Evolutionary conservation across 2,329 filamentous ascomycete genomes (phyloP).

Genomic region (Ophiognomonia clavigignenti-juglandacearum): DNA sequence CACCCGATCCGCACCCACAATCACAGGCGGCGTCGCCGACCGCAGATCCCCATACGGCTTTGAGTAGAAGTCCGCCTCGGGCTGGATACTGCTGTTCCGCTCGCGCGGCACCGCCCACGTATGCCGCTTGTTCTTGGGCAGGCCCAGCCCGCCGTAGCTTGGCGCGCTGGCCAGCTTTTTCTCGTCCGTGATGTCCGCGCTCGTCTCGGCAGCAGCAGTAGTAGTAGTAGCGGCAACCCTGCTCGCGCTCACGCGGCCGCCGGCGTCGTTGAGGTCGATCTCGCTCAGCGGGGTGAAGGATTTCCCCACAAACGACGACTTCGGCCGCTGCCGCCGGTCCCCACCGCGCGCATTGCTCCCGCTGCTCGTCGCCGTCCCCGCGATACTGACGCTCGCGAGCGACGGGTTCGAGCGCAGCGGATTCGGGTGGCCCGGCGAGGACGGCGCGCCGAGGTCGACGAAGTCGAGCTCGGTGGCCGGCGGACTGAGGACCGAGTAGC

Average conservation of each 20-base stretch:
- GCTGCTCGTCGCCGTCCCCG: constrained; percentile 2
- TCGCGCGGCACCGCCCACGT: constrained; percentile 24
- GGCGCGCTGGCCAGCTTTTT: not conserved
- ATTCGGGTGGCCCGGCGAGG: constrained; percentile 37
- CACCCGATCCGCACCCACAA: constrained; percentile 46
- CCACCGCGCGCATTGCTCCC: constrained; percentile 7
- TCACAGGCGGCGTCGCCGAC: constrained; percentile 47
- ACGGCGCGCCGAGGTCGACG: constrained; percentile 17
- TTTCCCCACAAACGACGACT: constrained; percentile 27
- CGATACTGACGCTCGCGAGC: constrained; percentile 11
- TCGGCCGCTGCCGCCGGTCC: constrained; percentile 17
- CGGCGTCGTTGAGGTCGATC: constrained; percentile 39
- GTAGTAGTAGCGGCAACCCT: constrained; percentile 41
- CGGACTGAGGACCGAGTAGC: constrained; percentile 15
- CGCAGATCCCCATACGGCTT: constrained; percentile 58
- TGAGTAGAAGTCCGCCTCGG: constrained; percentile 44
- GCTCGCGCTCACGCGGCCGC: constrained; percentile 36
- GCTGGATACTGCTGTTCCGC: constrained; percentile 43
- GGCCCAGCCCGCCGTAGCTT: constrained; percentile 3
- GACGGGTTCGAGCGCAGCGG: constrained; percentile 50
- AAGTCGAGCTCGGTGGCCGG: constrained; percentile 20
- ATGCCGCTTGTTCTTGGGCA: constrained; percentile 11
- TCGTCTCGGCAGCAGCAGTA: constrained; percentile 8
- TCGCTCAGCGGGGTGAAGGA: constrained; percentile 39
- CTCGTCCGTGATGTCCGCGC: constrained; percentile 3